These are phyloP conservation scores for Microdochium trichocladiopsis DNA, from an alignment of 2,329 filamentous ascomycete species.

Conservation along the genomic window DNA sequence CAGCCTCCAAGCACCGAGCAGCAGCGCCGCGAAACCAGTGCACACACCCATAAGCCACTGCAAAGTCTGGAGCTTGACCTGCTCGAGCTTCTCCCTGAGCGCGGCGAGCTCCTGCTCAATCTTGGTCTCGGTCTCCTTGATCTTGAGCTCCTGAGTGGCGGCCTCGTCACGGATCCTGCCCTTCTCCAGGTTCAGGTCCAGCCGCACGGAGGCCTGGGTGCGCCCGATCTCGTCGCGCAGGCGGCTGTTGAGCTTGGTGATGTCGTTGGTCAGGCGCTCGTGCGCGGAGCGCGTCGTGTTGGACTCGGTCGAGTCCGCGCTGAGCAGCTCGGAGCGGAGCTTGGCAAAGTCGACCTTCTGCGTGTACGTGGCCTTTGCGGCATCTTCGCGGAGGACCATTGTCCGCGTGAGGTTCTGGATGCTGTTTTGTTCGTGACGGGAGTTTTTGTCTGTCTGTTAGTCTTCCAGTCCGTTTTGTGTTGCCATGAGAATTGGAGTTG, in stretches of 20 bases:
- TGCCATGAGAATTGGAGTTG: not conserved
- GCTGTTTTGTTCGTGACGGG: constrained; percentile 31
- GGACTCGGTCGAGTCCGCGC: constrained; percentile 84
- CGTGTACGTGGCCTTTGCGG: constrained; percentile 70
- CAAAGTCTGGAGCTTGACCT: constrained; percentile 95
- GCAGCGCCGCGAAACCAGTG: constrained; percentile 58
- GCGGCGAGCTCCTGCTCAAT: constrained; percentile 97
- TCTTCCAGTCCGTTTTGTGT: not conserved
- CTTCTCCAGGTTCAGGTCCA: constrained; percentile 95
- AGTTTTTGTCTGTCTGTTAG: not conserved
- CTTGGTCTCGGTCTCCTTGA: constrained; percentile 97
- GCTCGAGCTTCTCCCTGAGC: constrained; percentile 84
- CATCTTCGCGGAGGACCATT: constrained; percentile 95
- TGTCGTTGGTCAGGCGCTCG: constrained; percentile 87
- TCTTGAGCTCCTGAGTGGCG: constrained; percentile 92
- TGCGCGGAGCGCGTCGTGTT: constrained; percentile 84
- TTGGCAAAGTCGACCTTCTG: constrained; percentile 98
- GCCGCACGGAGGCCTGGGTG: constrained; percentile 84
- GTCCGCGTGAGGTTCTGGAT: constrained; percentile 96
- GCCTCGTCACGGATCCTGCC: constrained; percentile 94
- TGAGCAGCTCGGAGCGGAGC: constrained; percentile 86
- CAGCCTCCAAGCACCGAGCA: constrained; percentile 64
- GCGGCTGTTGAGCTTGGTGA: constrained; percentile 85
- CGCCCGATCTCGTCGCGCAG: constrained; percentile 89
- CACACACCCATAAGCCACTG: constrained; percentile 95